Percentiles rank a stretch among this genome's conserved stretches.
Evolutionary conservation across 2,329 filamentous ascomycete genomes (phyloP).

Genomic region (Diaporthe destruens): DNA sequence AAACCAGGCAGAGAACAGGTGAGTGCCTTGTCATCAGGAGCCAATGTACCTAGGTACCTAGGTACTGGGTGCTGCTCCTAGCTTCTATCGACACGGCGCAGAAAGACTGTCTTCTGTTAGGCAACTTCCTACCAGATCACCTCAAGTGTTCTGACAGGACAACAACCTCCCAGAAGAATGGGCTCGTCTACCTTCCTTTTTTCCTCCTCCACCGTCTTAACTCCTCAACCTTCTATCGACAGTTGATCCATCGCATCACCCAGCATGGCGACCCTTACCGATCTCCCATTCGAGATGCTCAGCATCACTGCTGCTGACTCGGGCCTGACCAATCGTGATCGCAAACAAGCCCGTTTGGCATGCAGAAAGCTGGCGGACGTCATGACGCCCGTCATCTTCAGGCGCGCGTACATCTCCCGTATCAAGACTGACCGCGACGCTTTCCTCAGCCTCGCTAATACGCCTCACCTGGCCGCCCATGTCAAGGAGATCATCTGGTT

Average conservation of each 20-base stretch:
- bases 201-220: background rate
- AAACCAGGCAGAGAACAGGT: too few relatives aligned
- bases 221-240: background rate
- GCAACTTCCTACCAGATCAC: too few relatives aligned
- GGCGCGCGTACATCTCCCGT: background rate
- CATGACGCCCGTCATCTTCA: slow-evolving; percentile 1
- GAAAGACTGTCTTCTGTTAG: too few relatives aligned
- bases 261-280: background rate
- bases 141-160: too few relatives aligned
- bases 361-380: background rate
- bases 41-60: too few relatives aligned
- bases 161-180: background rate
- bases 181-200: background rate
- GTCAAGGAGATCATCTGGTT: slow-evolving; percentile 1
- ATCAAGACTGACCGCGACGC: background rate
- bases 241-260: background rate
- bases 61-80: too few relatives aligned
- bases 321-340: background rate
- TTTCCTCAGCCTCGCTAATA: background rate
- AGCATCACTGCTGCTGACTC: background rate
- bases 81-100: too few relatives aligned
- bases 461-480: background rate
- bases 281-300: background rate
- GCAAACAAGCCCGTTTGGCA: background rate
- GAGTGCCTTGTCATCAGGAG: too few relatives aligned